A percentile compares a stretch with the other conserved stretches of the same genome.
These are phyloP conservation scores for Apiotrichum mycotoxinovorans DNA, from an alignment of 1,284 basidiomycete genomes.

Conservation along the genomic window DNA sequence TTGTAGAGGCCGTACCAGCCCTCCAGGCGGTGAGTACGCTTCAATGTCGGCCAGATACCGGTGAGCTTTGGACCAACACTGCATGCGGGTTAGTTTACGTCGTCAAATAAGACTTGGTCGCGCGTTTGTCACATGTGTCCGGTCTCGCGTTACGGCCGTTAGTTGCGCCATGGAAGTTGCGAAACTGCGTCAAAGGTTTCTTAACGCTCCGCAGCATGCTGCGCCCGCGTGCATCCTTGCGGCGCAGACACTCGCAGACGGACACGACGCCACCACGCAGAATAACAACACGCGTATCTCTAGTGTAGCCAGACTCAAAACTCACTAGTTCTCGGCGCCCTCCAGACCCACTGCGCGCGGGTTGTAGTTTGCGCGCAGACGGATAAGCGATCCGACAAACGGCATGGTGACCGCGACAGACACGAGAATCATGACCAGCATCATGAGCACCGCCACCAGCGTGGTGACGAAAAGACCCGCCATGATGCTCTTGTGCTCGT, in stretches of 20 bases:
- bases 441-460: slow-evolving; percentile 40
- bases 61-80: slow-evolving; percentile 51
- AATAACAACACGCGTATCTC: no score
- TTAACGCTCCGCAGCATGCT: slow-evolving; percentile 56
- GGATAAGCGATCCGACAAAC: slow-evolving; percentile 46
- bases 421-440: slow-evolving; percentile 41
- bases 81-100: neutral
- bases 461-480: slow-evolving; percentile 28
- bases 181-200: no score
- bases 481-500: slow-evolving; percentile 1
- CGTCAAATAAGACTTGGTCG: no score
- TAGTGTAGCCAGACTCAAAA: no score
- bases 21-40: slow-evolving; percentile 72
- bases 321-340: slow-evolving; percentile 41
- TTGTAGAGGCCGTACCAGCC: slow-evolving; percentile 78
- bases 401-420: slow-evolving; percentile 47
- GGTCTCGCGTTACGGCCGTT: no score
- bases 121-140: no score
- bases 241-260: slow-evolving; percentile 49
- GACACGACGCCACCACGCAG: no score
- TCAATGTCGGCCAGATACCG: slow-evolving; percentile 58
- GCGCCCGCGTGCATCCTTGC: no score
- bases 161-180: no score
- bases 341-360: slow-evolving; percentile 70
- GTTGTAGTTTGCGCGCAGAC: slow-evolving; percentile 52